Base-by-base conservation (phyloP, 805 yeast genomes). In the Sporopachydermia quercuum region DNA sequence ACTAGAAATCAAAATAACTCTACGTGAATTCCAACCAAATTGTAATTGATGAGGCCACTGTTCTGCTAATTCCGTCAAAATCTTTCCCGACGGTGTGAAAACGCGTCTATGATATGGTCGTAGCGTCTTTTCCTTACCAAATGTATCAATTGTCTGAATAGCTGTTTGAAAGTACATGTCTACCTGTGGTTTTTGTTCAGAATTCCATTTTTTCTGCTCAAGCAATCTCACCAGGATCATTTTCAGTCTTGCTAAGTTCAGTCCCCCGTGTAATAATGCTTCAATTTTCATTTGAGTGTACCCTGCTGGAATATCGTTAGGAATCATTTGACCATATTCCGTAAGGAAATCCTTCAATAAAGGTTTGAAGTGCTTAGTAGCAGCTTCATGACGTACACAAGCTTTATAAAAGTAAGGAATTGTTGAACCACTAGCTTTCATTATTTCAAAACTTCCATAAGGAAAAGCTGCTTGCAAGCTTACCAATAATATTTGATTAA, bases 391-490 rank as follows among this genome's bases (percentile, higher is more conserved):
- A 42, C 96, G 67, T 66, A 86, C 83, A 49, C 82, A 83, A 0
- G 96, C 94, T 52, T 86, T 83, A 61, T 83, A 89, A 55, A 86
- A 89, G 55, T 84, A 85, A 0, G 96, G 96, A 13, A 89, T 67
- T 0, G 91, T 76, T 39, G 74, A 68, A 3, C 86, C 91, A 52
- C 93, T 72, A 1, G 89, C 94, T 45, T 73, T 77, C 43, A 89
- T 57, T 3, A 84, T 65, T 56, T 89, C 96, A 39, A 70, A 67
- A 39, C 79, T 71, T 2, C 96, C 96, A 52, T 57, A 73, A 0
- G 77, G 73, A 2, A 63, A 51, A 0, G 96, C 89, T 13, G 69
- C 57, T 42, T 73, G 71, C 41, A 89, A 58, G 16, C 91, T 74
- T 47, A 81, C 93, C 45, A 81, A 70, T 43, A 84, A 74, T 3